These are phyloP conservation scores for Trichoderma atrobrunneum DNA, from an alignment of 2,329 filamentous ascomycete genomes.

Conservation along the genomic window DNA sequence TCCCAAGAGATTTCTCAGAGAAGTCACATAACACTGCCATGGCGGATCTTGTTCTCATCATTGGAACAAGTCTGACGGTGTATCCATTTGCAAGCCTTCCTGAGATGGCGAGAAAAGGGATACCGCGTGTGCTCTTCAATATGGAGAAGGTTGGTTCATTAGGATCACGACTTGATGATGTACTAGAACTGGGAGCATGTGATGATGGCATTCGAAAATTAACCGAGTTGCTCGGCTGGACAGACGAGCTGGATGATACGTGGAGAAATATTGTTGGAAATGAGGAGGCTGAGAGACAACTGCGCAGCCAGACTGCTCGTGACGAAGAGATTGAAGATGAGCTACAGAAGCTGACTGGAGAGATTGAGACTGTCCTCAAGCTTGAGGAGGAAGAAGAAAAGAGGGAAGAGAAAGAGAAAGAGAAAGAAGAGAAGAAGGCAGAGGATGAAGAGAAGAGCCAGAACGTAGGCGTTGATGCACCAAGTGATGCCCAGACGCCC, in stretches of 20 bases:
- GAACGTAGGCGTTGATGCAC: neutral
- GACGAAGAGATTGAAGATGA: slow-evolving; percentile 43
- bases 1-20: slow-evolving; percentile 43
- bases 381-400: slow-evolving; percentile 27
- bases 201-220: slow-evolving; percentile 77
- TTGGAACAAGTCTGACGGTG: slow-evolving; percentile 85
- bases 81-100: slow-evolving; percentile 87
- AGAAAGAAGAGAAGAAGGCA: neutral
- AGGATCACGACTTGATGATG: slow-evolving; percentile 77
- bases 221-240: slow-evolving; percentile 79
- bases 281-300: slow-evolving; percentile 52
- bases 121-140: slow-evolving; percentile 84
- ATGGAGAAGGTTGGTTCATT: slow-evolving; percentile 77
- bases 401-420: neutral
- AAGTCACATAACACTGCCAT: slow-evolving; percentile 47
- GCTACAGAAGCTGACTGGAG: slow-evolving; percentile 39
- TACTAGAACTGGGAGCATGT: slow-evolving; percentile 77
- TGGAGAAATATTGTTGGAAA: slow-evolving; percentile 70
- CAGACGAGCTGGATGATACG: slow-evolving; percentile 71
- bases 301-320: slow-evolving; percentile 31
- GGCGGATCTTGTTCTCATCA: slow-evolving; percentile 77
- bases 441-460: neutral
- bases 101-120: slow-evolving; percentile 54
- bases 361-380: slow-evolving; percentile 35
- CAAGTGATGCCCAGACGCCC: neutral